These are phyloP conservation scores for Penicillium digitatum DNA, from an alignment of 2,329 filamentous ascomycete genomes.

Conservation along the genomic window DNA sequence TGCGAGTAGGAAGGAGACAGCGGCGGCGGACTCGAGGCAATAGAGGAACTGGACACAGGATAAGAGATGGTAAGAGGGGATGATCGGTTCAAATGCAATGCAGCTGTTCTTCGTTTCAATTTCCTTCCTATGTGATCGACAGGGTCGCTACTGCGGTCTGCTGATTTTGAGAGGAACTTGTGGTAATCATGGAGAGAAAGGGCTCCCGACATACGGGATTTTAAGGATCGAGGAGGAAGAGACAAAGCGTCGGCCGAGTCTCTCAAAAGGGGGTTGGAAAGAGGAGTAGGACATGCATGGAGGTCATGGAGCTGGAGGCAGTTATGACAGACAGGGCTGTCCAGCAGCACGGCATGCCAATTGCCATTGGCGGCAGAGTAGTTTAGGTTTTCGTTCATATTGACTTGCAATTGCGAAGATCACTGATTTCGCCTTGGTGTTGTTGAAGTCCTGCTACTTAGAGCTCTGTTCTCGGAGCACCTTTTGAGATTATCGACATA, in stretches of 20 bases:
- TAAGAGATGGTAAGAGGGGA: slow-evolving; percentile 15
- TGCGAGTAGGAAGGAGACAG: slow-evolving; percentile 38
- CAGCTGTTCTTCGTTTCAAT: slow-evolving; percentile 34
- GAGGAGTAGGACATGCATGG: slow-evolving; percentile 18
- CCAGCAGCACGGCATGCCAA: slow-evolving; percentile 19
- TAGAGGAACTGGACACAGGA: slow-evolving; percentile 28
- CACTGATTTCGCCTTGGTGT: not conserved
- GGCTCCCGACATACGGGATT: slow-evolving; percentile 21
- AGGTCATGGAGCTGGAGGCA: slow-evolving; percentile 13
- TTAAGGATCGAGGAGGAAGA: slow-evolving; percentile 19
- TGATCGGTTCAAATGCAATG: slow-evolving; percentile 30
- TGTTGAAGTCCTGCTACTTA: slow-evolving; percentile 1
- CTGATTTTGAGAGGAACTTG: slow-evolving; percentile 30
- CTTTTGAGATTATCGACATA: slow-evolving; percentile 23
- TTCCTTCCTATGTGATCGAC: slow-evolving; percentile 28
- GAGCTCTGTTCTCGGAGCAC: not conserved
- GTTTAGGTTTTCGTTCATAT: slow-evolving; percentile 5
- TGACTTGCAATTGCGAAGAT: not conserved
- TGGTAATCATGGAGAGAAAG: slow-evolving; percentile 38
- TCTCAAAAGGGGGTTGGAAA: slow-evolving; percentile 15
- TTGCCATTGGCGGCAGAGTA: slow-evolving; percentile 6
- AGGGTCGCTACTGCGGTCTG: slow-evolving; percentile 23
- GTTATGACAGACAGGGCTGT: slow-evolving; percentile 16
- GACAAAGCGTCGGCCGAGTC: slow-evolving; percentile 18
- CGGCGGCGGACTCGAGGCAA: slow-evolving; percentile 35